These are phyloP conservation scores for Heracleum sosnowskyi DNA, from an alignment of 129 eudicot genomes.

Conservation along the genomic window DNA sequence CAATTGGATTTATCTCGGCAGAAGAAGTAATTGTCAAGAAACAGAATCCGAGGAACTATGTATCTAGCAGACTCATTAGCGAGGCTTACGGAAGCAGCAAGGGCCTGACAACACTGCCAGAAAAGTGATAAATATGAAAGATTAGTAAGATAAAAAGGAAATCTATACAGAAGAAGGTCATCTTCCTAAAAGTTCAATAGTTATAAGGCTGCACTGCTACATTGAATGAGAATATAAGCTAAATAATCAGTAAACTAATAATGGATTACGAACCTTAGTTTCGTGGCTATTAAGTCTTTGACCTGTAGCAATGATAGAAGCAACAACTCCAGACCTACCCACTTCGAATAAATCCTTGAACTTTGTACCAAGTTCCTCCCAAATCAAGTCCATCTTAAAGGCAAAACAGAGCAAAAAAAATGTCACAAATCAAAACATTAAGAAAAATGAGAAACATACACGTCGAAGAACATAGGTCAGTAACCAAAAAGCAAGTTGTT, in stretches of 20 bases:
- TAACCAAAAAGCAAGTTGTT: neutral
- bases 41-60: conserved; percentile 65
- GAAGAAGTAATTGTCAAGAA: conserved; percentile 63
- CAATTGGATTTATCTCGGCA: conserved; percentile 65
- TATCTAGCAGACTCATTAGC: conserved; percentile 58
- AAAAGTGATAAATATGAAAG: neutral
- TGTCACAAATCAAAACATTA: neutral
- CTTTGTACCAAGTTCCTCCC: conserved; percentile 70
- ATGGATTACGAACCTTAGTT: conserved; percentile 38
- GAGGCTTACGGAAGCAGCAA: conserved; percentile 63
- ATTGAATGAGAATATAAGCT: neutral
- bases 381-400: conserved; percentile 56
- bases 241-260: neutral
- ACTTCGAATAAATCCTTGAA: conserved; percentile 64
- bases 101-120: conserved; percentile 83
- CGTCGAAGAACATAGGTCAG: neutral
- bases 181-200: neutral
- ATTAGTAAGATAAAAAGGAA: neutral
- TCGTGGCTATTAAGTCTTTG: conserved; percentile 67
- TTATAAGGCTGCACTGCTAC: neutral
- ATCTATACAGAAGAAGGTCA: neutral
- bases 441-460: neutral
- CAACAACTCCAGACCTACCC: conserved; percentile 91
- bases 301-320: conserved; percentile 75
- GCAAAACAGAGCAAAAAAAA: conserved; percentile 5